A percentile compares a stretch with the other conserved stretches of the same genome.
phyloP scores from a whole-genome alignment of 441 rosid genomes.

The Syzygium malaccense region DNA sequence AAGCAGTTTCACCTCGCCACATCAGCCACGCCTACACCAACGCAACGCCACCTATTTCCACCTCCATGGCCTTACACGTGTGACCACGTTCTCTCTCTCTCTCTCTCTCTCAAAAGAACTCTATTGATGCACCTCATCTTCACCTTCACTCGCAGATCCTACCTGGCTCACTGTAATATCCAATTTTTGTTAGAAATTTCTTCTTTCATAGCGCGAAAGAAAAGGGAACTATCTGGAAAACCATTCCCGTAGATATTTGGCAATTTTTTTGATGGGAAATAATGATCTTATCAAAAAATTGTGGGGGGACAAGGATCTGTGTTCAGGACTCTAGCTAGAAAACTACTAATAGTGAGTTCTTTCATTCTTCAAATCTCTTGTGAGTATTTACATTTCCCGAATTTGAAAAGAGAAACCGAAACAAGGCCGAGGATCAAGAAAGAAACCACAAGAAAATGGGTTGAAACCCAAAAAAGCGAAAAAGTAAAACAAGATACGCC shows the following conservation, averaged over 20 bases:
- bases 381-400: constrained; percentile 35
- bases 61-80: constrained; percentile 6
- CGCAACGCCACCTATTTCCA: not conserved
- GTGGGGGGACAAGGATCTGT: not conserved
- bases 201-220: not conserved
- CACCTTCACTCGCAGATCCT: not conserved
- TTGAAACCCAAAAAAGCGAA: not conserved
- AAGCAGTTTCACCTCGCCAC: constrained; percentile 37
- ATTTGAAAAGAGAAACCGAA: not conserved
- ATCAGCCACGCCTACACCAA: not conserved
- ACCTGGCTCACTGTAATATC: not conserved
- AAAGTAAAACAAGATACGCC: not conserved
- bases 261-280: not conserved
- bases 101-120: not conserved
- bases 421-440: not conserved
- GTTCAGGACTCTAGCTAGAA: not conserved
- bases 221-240: not conserved
- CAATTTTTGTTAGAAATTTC: not conserved
- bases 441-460: not conserved
- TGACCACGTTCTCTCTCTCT: not conserved
- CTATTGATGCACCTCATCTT: not conserved
- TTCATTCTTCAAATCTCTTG: constrained; percentile 21
- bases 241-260: not conserved
- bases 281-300: not conserved
- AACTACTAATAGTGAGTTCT: not conserved